These are phyloP conservation scores for Knufia petricola DNA, from an alignment of 2,329 filamentous ascomycete species.

Conservation along the genomic window DNA sequence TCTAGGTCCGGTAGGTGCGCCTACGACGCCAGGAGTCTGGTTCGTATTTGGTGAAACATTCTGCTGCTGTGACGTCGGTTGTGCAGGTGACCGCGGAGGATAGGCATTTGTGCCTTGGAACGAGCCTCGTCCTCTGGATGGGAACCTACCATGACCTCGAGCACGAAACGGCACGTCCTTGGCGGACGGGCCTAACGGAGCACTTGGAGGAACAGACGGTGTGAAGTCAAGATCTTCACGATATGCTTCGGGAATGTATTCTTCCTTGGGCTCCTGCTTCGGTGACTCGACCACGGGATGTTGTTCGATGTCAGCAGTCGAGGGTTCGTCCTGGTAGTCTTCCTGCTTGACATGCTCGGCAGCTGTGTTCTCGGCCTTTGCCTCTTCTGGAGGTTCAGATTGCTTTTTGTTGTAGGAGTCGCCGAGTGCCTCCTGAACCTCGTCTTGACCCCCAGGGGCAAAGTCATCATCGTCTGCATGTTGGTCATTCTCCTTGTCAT, in stretches of 20 bases:
- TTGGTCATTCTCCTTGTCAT: constrained; percentile 11
- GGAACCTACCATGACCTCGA: constrained; percentile 36
- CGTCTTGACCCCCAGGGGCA: constrained; percentile 28
- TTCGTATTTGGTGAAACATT: constrained; percentile 29
- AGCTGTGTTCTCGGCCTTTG: constrained; percentile 9
- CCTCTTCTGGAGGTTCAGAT: constrained; percentile 9
- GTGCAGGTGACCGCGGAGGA: constrained; percentile 23
- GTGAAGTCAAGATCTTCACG: constrained; percentile 20
- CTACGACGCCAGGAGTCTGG: constrained; percentile 49
- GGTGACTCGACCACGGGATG: constrained; percentile 4
- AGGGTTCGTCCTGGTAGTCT: constrained; percentile 12
- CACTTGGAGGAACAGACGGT: constrained; percentile 23
- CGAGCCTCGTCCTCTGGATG: constrained; percentile 30
- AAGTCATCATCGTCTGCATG: constrained; percentile 28
- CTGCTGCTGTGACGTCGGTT: constrained; percentile 21
- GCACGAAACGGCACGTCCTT: constrained; percentile 19
- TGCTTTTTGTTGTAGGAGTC: constrained; percentile 11
- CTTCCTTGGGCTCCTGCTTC: constrained; percentile 13
- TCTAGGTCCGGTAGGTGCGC: constrained; percentile 83
- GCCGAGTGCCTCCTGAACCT: constrained; percentile 25
- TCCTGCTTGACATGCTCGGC: constrained; percentile 9
- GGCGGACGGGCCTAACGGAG: constrained; percentile 27
- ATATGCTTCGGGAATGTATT: constrained; percentile 22
- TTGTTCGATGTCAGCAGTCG: constrained; percentile 4
- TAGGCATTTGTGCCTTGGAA: constrained; percentile 25